phyloP scores from a whole-genome alignment of 257 asterid genomes.

The Thymus mandschuricus region DNA sequence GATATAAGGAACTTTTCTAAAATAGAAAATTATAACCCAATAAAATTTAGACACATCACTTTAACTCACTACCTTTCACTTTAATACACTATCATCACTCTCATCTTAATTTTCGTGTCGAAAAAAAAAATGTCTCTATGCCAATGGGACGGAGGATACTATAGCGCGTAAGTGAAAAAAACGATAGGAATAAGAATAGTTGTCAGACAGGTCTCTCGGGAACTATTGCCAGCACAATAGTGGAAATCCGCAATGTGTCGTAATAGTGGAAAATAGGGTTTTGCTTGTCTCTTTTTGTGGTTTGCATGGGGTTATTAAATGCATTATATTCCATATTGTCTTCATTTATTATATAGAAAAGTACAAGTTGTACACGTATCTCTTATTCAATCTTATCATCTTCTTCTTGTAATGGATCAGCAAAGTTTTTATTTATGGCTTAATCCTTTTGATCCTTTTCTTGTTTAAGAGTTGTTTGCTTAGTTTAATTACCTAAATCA shows the following conservation, averaged over 20 bases:
- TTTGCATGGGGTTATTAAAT: background rate
- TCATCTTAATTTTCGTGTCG: no score
- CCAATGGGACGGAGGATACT: no score
- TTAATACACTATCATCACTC: no score
- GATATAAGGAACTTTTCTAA: no score
- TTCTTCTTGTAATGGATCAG: background rate
- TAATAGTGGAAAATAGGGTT: background rate
- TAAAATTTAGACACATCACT: no score
- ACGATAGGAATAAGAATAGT: conserved; percentile 13
- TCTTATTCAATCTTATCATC: background rate
- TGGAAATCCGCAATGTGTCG: conserved; percentile 34
- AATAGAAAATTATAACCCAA: no score
- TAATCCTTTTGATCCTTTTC: background rate
- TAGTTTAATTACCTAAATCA: background rate
- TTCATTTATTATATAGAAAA: background rate
- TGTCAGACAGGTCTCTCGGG: conserved; percentile 11
- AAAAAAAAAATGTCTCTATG: no score
- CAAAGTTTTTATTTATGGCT: background rate
- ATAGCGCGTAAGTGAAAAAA: background rate
- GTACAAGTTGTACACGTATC: background rate
- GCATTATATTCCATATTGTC: background rate
- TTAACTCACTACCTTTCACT: no score
- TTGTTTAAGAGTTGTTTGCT: background rate
- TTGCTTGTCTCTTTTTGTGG: conserved; percentile 22
- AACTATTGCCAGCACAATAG: conserved; percentile 28